phyloP scores from a whole-genome alignment of 805 yeast species.

The Candida nemodendra region DNA sequence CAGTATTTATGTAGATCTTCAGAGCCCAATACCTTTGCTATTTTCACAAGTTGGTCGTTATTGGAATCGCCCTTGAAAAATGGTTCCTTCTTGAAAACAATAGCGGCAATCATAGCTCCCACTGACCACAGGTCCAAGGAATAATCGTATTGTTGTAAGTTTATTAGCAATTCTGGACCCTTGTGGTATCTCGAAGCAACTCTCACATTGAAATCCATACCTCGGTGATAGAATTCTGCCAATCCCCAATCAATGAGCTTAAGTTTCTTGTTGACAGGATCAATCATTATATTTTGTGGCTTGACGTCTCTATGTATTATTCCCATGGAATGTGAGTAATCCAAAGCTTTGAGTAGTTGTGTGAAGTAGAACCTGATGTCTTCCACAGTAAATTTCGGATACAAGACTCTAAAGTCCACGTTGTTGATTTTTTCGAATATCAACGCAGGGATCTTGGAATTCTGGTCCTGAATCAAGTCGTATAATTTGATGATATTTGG shows the following conservation, averaged over 20 bases:
- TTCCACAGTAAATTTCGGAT: slow-evolving; percentile 70
- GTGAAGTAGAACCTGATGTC: slow-evolving; percentile 84
- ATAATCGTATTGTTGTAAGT: slow-evolving; percentile 81
- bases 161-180: slow-evolving; percentile 87
- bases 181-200: slow-evolving; percentile 91
- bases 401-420: slow-evolving; percentile 80
- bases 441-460: slow-evolving; percentile 81
- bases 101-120: slow-evolving; percentile 89
- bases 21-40: slow-evolving; percentile 84
- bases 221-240: slow-evolving; percentile 90
- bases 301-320: slow-evolving; percentile 94
- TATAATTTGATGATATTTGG: slow-evolving; percentile 73
- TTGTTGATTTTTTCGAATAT: slow-evolving; percentile 84
- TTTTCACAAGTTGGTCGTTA: slow-evolving; percentile 88
- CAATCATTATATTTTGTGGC: slow-evolving; percentile 93
- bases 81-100: slow-evolving; percentile 86
- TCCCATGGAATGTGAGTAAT: slow-evolving; percentile 90
- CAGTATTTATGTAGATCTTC: slow-evolving; percentile 68
- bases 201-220: slow-evolving; percentile 85
- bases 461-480: slow-evolving; percentile 86
- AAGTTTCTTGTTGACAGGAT: slow-evolving; percentile 59
- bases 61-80: slow-evolving; percentile 90
- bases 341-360: slow-evolving; percentile 78
- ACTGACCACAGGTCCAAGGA: slow-evolving; percentile 88
- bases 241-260: slow-evolving; percentile 93